Evolutionary conservation across 192 early-diverging fungal genomes (phyloP), one percentile per base, ranked within the genome.

Genomic region (Spizellomyces punctatus): DNA sequence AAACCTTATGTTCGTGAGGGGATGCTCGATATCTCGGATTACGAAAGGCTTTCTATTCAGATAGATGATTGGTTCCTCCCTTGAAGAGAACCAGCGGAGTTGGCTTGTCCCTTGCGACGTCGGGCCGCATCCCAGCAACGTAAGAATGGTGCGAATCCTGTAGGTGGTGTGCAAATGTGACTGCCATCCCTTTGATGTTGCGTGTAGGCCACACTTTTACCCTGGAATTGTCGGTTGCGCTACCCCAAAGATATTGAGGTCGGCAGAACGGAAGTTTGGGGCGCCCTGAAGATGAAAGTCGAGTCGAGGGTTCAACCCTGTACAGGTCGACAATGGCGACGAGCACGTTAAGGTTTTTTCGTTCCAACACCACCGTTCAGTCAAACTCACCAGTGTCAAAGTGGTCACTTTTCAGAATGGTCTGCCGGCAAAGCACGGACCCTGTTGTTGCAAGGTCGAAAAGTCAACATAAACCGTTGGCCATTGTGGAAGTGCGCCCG

Each of bases 211-310:
- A 41, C 59, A 61, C 21, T 42, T 42, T 3, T 14, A 42, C 59
- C 63, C 63, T 10, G 72, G 14, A 58, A 85, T 73, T 0, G 85
- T 87, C 10, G 88, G 88, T 55, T 90, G 87, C 8, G 88, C 88
- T 14, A 88, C 87, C 48, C 88, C 88, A 74, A 78, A 86, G 36
- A 88, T 79, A 59, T 86, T 88, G 48, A 83, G 72, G 52, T 85
- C 83, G 3, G 80, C 85, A 70, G 78, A 78, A 21, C 89, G 81
- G 77, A 90, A 90, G 67, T 90, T 89, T 21, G 89, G 89, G 36
- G 89, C 87, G 6, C 89, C 89, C 50, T 89, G 82, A 42, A 90
- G 66, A 68, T 88, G 78, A 57, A 90, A 82, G 67, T 88, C 83
- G 10, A 89, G 55, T 47, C 80, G 79, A 6, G 81, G 55, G 65